These are phyloP conservation scores for Emmonsiellopsis sp. DNA, from an alignment of 2,329 filamentous ascomycete genomes.

Conservation along the genomic window DNA sequence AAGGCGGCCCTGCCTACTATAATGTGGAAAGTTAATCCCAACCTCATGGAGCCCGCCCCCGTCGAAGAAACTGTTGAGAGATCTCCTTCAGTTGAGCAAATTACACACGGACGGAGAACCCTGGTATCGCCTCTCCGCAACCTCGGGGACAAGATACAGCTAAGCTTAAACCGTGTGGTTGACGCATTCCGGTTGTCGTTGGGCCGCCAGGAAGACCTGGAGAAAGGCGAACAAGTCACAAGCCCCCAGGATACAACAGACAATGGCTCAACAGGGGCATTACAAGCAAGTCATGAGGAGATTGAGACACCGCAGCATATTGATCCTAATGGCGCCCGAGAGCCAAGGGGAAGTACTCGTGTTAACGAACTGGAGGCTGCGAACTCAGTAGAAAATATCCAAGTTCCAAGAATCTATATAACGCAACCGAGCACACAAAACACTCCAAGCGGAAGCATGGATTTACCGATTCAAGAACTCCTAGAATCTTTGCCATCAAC, in stretches of 20 bases:
- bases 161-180: background rate
- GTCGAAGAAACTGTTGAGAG: background rate
- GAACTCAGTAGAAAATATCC: background rate
- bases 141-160: background rate
- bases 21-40: background rate
- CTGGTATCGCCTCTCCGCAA: background rate
- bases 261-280: background rate
- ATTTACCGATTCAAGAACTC: background rate
- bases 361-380: background rate
- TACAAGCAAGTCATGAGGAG: background rate
- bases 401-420: background rate
- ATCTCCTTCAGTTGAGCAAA: background rate
- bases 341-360: background rate
- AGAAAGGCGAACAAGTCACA: background rate
- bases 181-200: background rate
- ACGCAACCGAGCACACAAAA: background rate
- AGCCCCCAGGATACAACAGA: background rate
- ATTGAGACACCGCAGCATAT: background rate
- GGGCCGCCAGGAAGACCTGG: background rate
- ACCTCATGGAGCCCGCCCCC: background rate
- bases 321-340: background rate
- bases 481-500: background rate
- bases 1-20: no score
- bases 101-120: background rate
- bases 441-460: background rate